These are phyloP conservation scores for Septoria linicola DNA, from an alignment of 2,329 filamentous ascomycete species.

Conservation along the genomic window DNA sequence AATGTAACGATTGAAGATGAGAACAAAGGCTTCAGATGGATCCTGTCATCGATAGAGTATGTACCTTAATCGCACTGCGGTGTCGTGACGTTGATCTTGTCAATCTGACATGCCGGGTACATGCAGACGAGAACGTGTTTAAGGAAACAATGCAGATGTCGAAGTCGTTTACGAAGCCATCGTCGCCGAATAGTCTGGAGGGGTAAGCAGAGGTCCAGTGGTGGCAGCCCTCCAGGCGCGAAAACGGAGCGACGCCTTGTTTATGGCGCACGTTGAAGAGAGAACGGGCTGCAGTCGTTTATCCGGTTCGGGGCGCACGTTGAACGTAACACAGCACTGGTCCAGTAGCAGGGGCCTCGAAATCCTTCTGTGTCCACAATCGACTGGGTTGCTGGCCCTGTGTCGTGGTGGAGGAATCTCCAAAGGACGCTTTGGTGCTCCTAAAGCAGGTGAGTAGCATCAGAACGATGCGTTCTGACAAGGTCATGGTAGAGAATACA, in stretches of 20 bases:
- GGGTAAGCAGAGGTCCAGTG: conserved; percentile 13
- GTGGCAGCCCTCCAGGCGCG: conserved; percentile 21
- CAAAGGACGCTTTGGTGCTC: not conserved
- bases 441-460: conserved; percentile 3
- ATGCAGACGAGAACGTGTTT: conserved; percentile 23
- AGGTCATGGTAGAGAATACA: conserved; percentile 13
- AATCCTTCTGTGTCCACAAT: conserved; percentile 12
- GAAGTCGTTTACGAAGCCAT: conserved; percentile 16
- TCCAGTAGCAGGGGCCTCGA: conserved; percentile 13
- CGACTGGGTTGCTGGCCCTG: conserved; percentile 13
- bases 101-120: conserved; percentile 21
- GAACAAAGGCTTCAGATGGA: conserved; percentile 1
- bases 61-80: conserved; percentile 1
- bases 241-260: conserved; percentile 21
- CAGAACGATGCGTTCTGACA: conserved; percentile 12
- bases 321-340: conserved; percentile 21
- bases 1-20: conserved; percentile 11
- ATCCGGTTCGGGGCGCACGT: conserved; percentile 21
- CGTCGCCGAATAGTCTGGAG: conserved; percentile 16
- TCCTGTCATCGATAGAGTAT: conserved; percentile 7
- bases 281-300: conserved; percentile 26
- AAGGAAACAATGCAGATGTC: conserved; percentile 19
- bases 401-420: conserved; percentile 9
- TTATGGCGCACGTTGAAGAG: conserved; percentile 17
- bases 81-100: conserved; percentile 9